Evolutionary conservation across 352 stramenopile species (phyloP), one percentile per base, ranked within the genome.

Genomic region (Discostella stelligera): DNA sequence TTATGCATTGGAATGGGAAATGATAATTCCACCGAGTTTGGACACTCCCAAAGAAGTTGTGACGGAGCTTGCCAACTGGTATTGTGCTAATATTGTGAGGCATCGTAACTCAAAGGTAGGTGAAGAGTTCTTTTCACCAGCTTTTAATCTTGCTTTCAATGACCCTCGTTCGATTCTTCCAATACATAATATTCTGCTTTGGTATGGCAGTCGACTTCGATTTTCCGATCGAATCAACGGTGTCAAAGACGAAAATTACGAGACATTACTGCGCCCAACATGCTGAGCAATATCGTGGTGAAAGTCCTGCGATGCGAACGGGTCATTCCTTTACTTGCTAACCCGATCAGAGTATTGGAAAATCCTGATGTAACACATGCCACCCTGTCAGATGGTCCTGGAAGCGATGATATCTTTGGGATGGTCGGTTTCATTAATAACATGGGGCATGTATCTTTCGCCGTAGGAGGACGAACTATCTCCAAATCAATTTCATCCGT

Each of bases 281-380:
- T 75, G 14, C 11, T 72, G 1, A 80, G 72, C 54, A 65, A 80
- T 63, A 52, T 80, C 25, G 66, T 75, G n/a, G 72, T 80, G 20
- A 80, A 80, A 21, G 72, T 75, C 3, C 39, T 80, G 9, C 65
- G 72, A 44, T 80, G 72, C 59, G 72, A 80, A 53, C 61, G 53
- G 61, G 13, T 30, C 54, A 52, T 39, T 32, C 55, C 64, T 23
- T 39, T 58, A n/a, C 21, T 44, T 30, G n/a, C 39, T 3, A 49
- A 25, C 30, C 16, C 41, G 27, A 32, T n/a, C 14, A 39, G 66
- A 44, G 32, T 39, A 0, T 14, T 27, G 11, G 66, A 54, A 23
- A 50, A 52, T n/a, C 50, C 0, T 21, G 53, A 11, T 16, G 62
- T 55, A 46, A 54, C 32, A 32, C 37, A 18, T 49, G 48, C 44